phyloP scores from a whole-genome alignment of 1,139 yeast species.

The Magnusiomyces paraingens region DNA sequence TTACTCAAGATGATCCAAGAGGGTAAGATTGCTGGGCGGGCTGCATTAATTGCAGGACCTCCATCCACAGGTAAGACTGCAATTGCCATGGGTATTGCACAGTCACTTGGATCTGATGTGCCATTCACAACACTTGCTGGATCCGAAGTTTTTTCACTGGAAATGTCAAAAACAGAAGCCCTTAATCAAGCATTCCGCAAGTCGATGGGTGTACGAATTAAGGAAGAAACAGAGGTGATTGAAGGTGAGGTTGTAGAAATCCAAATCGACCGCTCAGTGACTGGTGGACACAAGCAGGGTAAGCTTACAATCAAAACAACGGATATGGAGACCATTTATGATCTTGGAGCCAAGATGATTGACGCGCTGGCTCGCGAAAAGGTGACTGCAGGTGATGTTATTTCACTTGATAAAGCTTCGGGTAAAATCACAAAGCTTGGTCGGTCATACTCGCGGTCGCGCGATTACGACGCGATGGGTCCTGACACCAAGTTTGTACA shows the following conservation, averaged over 20 bases:
- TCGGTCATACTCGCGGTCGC: conserved; percentile 87
- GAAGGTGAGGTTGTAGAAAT: conserved; percentile 99
- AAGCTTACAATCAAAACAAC: conserved; percentile 95
- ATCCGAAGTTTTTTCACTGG: conserved; percentile 86
- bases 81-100: conserved; percentile 94
- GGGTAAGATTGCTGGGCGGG: conserved; percentile 95
- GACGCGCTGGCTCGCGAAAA: conserved; percentile 93
- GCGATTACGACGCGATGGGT: conserved; percentile 99
- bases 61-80: conserved; percentile 99
- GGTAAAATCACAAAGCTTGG: conserved; percentile 94
- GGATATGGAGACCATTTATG: conserved; percentile 98
- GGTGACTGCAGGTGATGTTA: conserved; percentile 95
- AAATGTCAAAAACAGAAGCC: conserved; percentile 90
- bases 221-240: conserved; percentile 93
- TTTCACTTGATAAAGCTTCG: conserved; percentile 89
- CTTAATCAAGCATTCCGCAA: conserved; percentile 93
- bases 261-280: conserved; percentile 90
- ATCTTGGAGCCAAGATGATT: conserved; percentile 94
- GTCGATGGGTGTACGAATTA: conserved; percentile 89
- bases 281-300: conserved; percentile 98
- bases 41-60: conserved; percentile 93
- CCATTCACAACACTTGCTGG: conserved; percentile 96
- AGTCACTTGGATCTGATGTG: conserved; percentile 80
- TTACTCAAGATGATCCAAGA: conserved; percentile 88
- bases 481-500: conserved; percentile 96